Evolutionary conservation across 768 basidiomycete genomes (phyloP).

Genomic region (Amanita pallidorosea): DNA sequence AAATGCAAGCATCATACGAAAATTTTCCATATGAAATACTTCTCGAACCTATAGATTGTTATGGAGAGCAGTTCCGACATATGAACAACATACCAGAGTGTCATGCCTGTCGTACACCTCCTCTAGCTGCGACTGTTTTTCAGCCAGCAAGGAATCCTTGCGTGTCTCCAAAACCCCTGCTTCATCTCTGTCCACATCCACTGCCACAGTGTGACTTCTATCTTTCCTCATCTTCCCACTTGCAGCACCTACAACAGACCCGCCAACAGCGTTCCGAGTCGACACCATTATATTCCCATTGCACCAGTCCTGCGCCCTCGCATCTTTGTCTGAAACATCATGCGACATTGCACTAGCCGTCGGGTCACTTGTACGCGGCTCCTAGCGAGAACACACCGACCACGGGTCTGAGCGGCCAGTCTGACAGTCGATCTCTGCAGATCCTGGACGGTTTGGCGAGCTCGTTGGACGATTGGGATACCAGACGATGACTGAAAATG

Average conservation of each 20-base stretch:
- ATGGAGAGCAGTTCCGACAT: not conserved
- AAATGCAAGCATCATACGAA: conserved; percentile 63
- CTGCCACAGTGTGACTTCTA: conserved; percentile 7
- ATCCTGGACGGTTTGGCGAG: conserved; percentile 53
- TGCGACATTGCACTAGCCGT: conserved; percentile 1
- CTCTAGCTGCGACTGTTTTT: conserved; percentile 51
- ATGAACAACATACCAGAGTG: conserved; percentile 45
- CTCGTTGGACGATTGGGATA: conserved; percentile 40
- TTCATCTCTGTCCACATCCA: conserved; percentile 7
- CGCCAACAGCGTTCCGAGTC: conserved; percentile 3
- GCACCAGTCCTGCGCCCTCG: conserved; percentile 6
- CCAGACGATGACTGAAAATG: conserved; percentile 10
- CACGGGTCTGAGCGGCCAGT: not conserved
- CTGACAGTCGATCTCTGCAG: conserved; percentile 43
- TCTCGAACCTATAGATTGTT: conserved; percentile 58
- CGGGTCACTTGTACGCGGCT: not conserved
- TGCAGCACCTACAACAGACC: conserved; percentile 2
- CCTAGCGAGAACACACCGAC: not conserved
- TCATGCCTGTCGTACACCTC: conserved; percentile 59
- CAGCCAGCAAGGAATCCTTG: conserved; percentile 37
- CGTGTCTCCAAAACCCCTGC: conserved; percentile 21
- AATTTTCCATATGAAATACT: conserved; percentile 81
- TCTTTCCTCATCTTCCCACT: conserved; percentile 7
- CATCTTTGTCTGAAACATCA: not conserved
- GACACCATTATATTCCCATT: conserved; percentile 6